Conservation (phyloP, 345 rosid species). For the Hirschfeldia incana region DNA sequence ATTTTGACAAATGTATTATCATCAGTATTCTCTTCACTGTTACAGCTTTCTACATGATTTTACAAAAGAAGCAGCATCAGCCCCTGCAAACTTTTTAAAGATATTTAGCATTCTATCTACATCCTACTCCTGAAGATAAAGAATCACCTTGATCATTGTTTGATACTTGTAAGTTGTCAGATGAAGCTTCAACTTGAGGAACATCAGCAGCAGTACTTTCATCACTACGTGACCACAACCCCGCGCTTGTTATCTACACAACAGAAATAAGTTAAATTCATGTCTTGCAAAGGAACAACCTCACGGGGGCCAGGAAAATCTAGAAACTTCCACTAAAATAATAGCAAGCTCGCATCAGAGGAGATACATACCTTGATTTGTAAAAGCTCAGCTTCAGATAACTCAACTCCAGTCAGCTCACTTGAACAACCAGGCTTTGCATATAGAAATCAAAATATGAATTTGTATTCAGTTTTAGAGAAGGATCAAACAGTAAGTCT, state of each 20-base stretch:
- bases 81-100: conserved; percentile 52
- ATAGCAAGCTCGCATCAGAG: neutral
- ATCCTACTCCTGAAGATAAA: conserved; percentile 28
- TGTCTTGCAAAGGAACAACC: too few relatives aligned
- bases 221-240: conserved; percentile 74
- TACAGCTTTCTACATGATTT: conserved; percentile 56
- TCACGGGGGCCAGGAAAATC: too few relatives aligned
- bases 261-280: too few relatives aligned
- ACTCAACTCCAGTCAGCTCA: neutral
- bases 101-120: conserved; percentile 30
- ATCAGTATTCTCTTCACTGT: conserved; percentile 45
- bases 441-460: neutral
- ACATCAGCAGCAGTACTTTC: conserved; percentile 44
- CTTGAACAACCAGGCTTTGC: neutral
- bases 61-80: conserved; percentile 47
- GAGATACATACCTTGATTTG: neutral
- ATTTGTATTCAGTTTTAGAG: neutral
- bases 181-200: conserved; percentile 40
- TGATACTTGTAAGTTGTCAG: conserved; percentile 48
- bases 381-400: neutral
- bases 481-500: too few relatives aligned
- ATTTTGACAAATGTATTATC: conserved; percentile 49
- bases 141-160: conserved; percentile 51
- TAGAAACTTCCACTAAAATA: too few relatives aligned
- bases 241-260: conserved; percentile 82